Evolutionary conservation across 2,329 filamentous ascomycete genomes (phyloP).

Genomic region (Trichoderma sp.): DNA sequence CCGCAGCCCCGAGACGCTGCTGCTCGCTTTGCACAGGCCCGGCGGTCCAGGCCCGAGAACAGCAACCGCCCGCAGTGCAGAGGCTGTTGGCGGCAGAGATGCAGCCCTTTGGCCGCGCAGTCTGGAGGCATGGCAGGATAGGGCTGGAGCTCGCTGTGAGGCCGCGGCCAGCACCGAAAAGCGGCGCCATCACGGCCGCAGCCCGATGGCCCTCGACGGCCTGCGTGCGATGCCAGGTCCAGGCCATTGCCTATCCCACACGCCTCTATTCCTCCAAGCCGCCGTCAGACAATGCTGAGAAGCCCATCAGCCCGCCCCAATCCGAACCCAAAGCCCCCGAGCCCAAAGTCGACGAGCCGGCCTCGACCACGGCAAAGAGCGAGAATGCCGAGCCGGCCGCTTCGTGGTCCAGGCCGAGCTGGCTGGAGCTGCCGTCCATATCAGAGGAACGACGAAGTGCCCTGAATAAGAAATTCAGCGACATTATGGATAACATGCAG

Average conservation of each 20-base stretch:
- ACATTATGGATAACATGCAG: slow-evolving; percentile 86
- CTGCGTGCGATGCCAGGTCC: slow-evolving; percentile 34
- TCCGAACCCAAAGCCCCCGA: slow-evolving; percentile 12
- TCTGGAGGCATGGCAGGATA: slow-evolving; percentile 38
- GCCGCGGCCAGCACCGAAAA: slow-evolving; percentile 9
- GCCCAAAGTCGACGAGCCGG: slow-evolving; percentile 14
- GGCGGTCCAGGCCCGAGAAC: slow-evolving; percentile 15
- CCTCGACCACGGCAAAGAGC: not conserved
- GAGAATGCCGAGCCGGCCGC: slow-evolving; percentile 4
- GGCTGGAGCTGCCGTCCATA: slow-evolving; percentile 40
- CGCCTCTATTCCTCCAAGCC: slow-evolving; percentile 38
- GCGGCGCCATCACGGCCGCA: not conserved
- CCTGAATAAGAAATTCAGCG: slow-evolving; percentile 42
- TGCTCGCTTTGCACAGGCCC: not conserved
- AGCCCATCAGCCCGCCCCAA: not conserved
- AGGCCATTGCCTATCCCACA: slow-evolving; percentile 32
- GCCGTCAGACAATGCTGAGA: slow-evolving; percentile 32
- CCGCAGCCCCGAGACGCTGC: not conserved
- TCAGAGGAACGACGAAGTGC: slow-evolving; percentile 42
- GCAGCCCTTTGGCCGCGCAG: slow-evolving; percentile 43
- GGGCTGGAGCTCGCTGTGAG: slow-evolving; percentile 31
- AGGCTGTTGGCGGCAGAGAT: slow-evolving; percentile 35
- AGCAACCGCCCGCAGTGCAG: slow-evolving; percentile 16
- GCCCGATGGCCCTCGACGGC: slow-evolving; percentile 5
- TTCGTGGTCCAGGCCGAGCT: slow-evolving; percentile 15